Evolutionary conservation across 768 basidiomycete species (phyloP).

Genomic region (Xerocomellus chrysenteron): DNA sequence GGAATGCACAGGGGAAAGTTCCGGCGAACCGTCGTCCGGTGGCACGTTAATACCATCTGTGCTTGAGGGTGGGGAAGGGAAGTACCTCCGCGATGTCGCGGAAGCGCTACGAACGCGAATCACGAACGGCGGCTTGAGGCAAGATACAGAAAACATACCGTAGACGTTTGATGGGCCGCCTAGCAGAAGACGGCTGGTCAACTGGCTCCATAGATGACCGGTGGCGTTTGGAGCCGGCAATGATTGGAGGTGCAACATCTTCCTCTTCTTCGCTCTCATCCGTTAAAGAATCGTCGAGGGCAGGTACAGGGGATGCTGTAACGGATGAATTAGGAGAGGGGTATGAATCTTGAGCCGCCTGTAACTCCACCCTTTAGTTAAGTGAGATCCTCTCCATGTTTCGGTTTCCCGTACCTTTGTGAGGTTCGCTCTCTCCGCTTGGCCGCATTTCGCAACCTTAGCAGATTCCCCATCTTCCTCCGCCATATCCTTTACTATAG

Average conservation of each 20-base stretch:
- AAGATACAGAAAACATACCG: constrained; percentile 11
- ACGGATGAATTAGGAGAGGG: constrained; percentile 18
- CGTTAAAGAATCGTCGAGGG: constrained; percentile 3
- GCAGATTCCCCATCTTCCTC: not conserved
- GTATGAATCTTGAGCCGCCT: constrained; percentile 6
- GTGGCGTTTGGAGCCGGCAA: constrained; percentile 25
- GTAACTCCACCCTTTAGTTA: not conserved
- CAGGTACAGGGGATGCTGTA: constrained; percentile 6
- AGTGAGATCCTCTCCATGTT: not conserved
- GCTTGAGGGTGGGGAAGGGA: constrained; percentile 19
- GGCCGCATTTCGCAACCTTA: not conserved
- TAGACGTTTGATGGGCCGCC: constrained; percentile 21
- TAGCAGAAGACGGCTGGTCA: not conserved
- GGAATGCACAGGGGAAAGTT: not conserved
- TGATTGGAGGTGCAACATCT: constrained; percentile 6
- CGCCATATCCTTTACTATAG: constrained; percentile 30
- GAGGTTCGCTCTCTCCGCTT: not conserved
- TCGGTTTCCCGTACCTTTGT: constrained; percentile 2
- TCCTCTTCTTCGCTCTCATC: constrained; percentile 20
- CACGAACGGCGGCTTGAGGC: fast-evolving
- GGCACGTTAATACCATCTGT: not conserved
- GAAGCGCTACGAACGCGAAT: not conserved
- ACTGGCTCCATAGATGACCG: not conserved
- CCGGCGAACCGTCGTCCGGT: not conserved
- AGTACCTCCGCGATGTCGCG: not conserved